Evolutionary conservation across 305 asterid genomes (phyloP).

Genomic region (Andrographis paniculata): DNA sequence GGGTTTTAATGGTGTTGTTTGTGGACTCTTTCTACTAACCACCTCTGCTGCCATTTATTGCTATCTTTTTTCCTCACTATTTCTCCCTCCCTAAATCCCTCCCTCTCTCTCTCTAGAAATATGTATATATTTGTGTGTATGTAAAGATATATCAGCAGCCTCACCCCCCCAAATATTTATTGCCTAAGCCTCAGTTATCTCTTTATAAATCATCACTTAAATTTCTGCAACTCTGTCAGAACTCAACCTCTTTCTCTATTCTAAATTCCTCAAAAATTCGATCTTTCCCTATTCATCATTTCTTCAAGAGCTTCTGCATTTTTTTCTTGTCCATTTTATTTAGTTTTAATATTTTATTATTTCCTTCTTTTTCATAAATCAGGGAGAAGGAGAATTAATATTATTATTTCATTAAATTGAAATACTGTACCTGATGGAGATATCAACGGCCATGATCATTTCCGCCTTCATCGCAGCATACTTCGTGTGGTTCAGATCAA

Average conservation of each 20-base stretch:
- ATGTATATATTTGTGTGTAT: background rate
- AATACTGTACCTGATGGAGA: constrained; percentile 29
- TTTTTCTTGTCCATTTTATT: no score
- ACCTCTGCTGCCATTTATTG: constrained; percentile 30
- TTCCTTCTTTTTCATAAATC: no score
- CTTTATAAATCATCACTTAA: constrained; percentile 33
- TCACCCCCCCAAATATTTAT: constrained; percentile 40
- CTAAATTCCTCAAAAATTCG: no score
- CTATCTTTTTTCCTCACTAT: constrained; percentile 5
- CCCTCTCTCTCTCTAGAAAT: constrained; percentile 7
- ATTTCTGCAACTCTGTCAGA: constrained; percentile 22
- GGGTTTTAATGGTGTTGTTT: constrained; percentile 14
- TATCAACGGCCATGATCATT: constrained; percentile 35
- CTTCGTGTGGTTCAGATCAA: constrained; percentile 53
- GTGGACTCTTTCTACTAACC: constrained; percentile 21
- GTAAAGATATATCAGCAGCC: constrained; percentile 22
- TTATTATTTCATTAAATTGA: no score
- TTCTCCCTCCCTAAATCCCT: constrained; percentile 1
- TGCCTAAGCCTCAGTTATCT: constrained; percentile 27
- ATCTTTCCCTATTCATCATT: constrained; percentile 10
- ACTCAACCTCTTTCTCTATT: constrained; percentile 13
- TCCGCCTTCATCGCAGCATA: constrained; percentile 38
- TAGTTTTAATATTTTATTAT: no score
- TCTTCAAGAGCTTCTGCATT: background rate
- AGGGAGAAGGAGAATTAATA: no score